Percentiles rank a stretch among this genome's conserved stretches.
These are phyloP conservation scores for Huntiella savannae DNA, from an alignment of 2,329 filamentous ascomycete species.

Conservation along the genomic window DNA sequence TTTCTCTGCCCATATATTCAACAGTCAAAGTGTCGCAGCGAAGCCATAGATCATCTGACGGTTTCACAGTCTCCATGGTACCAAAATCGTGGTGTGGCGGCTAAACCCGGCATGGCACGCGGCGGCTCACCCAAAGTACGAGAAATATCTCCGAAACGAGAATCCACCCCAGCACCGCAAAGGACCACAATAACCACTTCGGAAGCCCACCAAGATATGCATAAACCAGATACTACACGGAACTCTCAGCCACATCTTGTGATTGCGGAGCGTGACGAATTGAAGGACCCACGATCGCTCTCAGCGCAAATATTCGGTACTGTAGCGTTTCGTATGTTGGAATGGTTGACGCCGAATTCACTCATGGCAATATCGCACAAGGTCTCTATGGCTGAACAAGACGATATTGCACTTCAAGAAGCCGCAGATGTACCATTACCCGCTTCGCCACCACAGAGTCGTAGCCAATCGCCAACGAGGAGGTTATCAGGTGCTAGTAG, in stretches of 20 bases:
- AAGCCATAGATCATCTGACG: slow-evolving; percentile 26
- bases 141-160: slow-evolving; percentile 1
- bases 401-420: slow-evolving; percentile 9
- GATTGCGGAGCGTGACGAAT: slow-evolving; percentile 27
- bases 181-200: slow-evolving; percentile 1
- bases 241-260: slow-evolving; percentile 1
- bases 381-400: slow-evolving; percentile 9
- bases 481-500: neutral
- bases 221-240: too few relatives aligned
- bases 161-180: neutral
- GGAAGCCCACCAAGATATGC: neutral
- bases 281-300: slow-evolving; percentile 40
- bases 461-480: slow-evolving; percentile 1
- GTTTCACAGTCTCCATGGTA: slow-evolving; percentile 19
- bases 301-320: slow-evolving; percentile 46
- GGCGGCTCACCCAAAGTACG: neutral
- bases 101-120: neutral
- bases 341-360: slow-evolving; percentile 43
- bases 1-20: slow-evolving; percentile 42
- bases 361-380: slow-evolving; percentile 5
- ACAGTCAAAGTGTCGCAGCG: slow-evolving; percentile 24
- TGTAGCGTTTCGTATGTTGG: slow-evolving; percentile 48
- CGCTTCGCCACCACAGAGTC: slow-evolving; percentile 6
- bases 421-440: slow-evolving; percentile 8
- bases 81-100: slow-evolving; percentile 2